Percentiles rank a stretch among this genome's conserved stretches.
These are phyloP conservation scores for Amanita jacksonii DNA, from an alignment of 768 basidiomycete species.

Conservation along the genomic window DNA sequence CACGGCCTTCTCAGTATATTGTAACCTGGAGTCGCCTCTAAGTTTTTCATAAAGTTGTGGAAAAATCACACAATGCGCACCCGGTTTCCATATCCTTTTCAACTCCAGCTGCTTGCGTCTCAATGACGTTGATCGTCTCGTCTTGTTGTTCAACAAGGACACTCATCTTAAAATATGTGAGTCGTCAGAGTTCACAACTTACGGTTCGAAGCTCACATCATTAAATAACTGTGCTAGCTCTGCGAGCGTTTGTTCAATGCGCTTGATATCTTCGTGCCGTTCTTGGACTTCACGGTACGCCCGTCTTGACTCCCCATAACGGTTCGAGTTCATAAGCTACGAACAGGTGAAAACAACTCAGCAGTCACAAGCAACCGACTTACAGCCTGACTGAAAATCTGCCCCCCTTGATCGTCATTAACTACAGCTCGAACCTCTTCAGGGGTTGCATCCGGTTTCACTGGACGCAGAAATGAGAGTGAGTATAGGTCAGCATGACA, in stretches of 20 bases:
- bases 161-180: constrained; percentile 57
- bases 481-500: background rate
- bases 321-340: constrained; percentile 82
- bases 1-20: constrained; percentile 83
- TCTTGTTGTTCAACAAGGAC: constrained; percentile 93
- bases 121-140: constrained; percentile 76
- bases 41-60: background rate
- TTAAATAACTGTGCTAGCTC: constrained; percentile 95
- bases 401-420: constrained; percentile 69
- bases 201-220: constrained; percentile 53
- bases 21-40: constrained; percentile 39
- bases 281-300: constrained; percentile 97
- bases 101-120: constrained; percentile 62
- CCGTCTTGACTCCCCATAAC: constrained; percentile 81
- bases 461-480: constrained; percentile 25
- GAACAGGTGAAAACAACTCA: constrained; percentile 8
- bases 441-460: constrained; percentile 87
- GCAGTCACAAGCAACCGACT: constrained; percentile 12
- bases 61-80: constrained; percentile 31
- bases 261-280: constrained; percentile 91
- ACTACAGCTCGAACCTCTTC: constrained; percentile 86
- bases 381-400: constrained; percentile 89
- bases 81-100: constrained; percentile 82
- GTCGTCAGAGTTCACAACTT: background rate
- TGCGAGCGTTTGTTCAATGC: constrained; percentile 86